phyloP scores from a whole-genome alignment of 2,329 filamentous ascomycete species.

The Epichloe festucae region DNA sequence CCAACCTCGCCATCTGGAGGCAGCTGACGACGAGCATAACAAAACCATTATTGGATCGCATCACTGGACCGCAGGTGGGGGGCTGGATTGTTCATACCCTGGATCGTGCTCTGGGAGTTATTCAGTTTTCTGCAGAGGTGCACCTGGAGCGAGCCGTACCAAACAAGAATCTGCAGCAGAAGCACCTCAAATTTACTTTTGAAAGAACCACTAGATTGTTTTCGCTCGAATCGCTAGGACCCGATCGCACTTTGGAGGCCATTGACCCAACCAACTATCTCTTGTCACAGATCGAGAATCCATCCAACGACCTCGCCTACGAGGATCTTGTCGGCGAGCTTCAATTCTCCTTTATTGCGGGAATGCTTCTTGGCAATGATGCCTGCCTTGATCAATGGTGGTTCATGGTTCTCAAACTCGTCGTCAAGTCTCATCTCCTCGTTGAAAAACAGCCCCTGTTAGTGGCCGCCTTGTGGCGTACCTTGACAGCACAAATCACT shows the following conservation, averaged over 20 bases:
- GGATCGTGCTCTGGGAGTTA: conserved; percentile 35
- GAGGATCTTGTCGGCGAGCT: conserved; percentile 44
- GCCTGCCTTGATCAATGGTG: conserved; percentile 51
- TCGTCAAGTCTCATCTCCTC: conserved; percentile 38
- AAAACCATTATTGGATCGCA: conserved; percentile 28
- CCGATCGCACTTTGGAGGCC: conserved; percentile 29
- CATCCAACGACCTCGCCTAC: conserved; percentile 14
- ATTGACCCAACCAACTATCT: conserved; percentile 37
- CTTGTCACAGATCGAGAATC: conserved; percentile 22
- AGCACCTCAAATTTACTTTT: conserved; percentile 36
- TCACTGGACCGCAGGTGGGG: conserved; percentile 28
- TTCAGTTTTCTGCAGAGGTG: conserved; percentile 23
- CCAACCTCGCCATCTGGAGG: conserved; percentile 33
- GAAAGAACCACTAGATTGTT: conserved; percentile 29
- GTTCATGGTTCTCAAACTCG: conserved; percentile 36
- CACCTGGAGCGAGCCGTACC: conserved; percentile 28
- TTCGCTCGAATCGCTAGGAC: conserved; percentile 23
- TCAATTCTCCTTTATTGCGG: conserved; percentile 46
- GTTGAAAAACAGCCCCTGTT: conserved; percentile 29
- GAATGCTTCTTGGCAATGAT: conserved; percentile 43
- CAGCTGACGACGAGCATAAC: conserved; percentile 37
- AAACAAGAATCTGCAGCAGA: conserved; percentile 18
- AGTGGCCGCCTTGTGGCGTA: conserved; percentile 32
- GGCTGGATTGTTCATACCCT: conserved; percentile 42
- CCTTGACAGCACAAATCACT: conserved; percentile 40